A percentile compares a stretch with the other conserved stretches of the same genome.
Evolutionary conservation across 1,284 basidiomycete genomes (phyloP).

Genomic region (Fomes fomentarius): DNA sequence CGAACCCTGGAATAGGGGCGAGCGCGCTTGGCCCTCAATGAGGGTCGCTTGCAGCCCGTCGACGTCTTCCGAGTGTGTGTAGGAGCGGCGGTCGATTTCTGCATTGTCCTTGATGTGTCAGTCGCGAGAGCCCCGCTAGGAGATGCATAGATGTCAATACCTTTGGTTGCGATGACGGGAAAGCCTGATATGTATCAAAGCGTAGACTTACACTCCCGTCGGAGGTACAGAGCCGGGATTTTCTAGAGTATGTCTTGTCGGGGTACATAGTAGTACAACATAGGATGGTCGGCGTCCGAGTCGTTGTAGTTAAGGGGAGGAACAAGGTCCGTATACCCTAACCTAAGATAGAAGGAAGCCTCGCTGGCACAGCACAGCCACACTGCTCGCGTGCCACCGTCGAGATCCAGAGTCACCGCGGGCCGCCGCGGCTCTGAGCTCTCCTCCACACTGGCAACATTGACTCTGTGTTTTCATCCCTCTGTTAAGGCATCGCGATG

Average conservation of each 20-base stretch:
- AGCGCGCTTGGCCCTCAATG: neutral
- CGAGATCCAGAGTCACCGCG: neutral
- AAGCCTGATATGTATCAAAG: neutral
- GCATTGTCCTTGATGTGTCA: too few relatives aligned
- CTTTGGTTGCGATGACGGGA: too few relatives aligned
- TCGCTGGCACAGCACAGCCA: neutral
- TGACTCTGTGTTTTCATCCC: too few relatives aligned
- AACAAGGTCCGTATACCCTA: neutral
- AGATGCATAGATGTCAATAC: too few relatives aligned
- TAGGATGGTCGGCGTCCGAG: neutral
- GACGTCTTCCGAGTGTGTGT: neutral
- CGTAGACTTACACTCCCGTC: neutral
- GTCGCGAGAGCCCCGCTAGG: too few relatives aligned
- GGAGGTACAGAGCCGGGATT: neutral
- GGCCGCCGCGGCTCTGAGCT: too few relatives aligned
- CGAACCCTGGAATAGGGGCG: neutral
- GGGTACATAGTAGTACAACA: too few relatives aligned
- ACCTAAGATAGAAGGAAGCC: neutral
- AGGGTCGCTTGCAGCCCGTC: slow-evolving; percentile 9
- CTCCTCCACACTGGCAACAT: neutral
- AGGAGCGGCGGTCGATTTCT: too few relatives aligned
- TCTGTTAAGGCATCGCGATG: too few relatives aligned
- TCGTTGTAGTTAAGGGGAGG: neutral
- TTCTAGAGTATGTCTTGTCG: too few relatives aligned
- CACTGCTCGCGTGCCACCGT: too few relatives aligned